These are phyloP conservation scores for Kodamaea kaohsiungensis DNA, from an alignment of 805 yeast genomes.

Conservation along the genomic window DNA sequence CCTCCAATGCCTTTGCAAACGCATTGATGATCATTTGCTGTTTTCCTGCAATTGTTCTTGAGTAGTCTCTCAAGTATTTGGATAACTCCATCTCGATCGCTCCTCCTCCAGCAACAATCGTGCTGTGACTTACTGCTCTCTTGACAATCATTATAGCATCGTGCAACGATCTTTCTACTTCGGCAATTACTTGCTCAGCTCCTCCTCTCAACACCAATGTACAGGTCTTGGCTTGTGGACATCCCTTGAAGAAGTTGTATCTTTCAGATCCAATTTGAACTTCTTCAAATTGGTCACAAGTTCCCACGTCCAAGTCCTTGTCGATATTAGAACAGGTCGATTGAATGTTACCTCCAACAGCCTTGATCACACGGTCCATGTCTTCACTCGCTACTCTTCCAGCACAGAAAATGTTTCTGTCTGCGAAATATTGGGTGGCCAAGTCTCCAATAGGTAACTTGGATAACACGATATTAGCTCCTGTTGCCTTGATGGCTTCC, in stretches of 20 bases:
- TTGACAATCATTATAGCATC: slow-evolving; percentile 99
- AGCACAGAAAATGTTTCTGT: slow-evolving; percentile 93
- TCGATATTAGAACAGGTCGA: slow-evolving; percentile 69
- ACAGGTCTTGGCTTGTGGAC: slow-evolving; percentile 90
- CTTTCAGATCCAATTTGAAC: slow-evolving; percentile 95
- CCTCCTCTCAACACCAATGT: slow-evolving; percentile 95
- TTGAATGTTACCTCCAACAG: slow-evolving; percentile 92
- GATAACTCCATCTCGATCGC: slow-evolving; percentile 98
- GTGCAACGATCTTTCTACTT: slow-evolving; percentile 95
- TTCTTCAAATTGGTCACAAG: slow-evolving; percentile 86
- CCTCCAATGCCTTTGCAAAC: slow-evolving; percentile 91
- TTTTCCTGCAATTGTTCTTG: slow-evolving; percentile 89
- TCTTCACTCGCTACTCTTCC: slow-evolving; percentile 91
- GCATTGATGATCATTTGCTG: slow-evolving; percentile 92
- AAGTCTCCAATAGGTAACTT: slow-evolving; percentile 96
- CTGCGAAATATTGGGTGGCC: slow-evolving; percentile 99
- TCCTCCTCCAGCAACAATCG: slow-evolving; percentile 98
- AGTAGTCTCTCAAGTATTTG: slow-evolving; percentile 79
- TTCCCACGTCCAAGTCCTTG: slow-evolving; percentile 67
- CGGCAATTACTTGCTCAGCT: slow-evolving; percentile 97
- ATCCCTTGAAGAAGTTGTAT: slow-evolving; percentile 88
- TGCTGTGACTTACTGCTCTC: slow-evolving; percentile 83
- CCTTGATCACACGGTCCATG: slow-evolving; percentile 87
- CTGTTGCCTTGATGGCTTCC: slow-evolving; percentile 76
- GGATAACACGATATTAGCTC: slow-evolving; percentile 91